Conservation (phyloP, 2,329 filamentous ascomycete species). For the Neofusicoccum parvum region DNA sequence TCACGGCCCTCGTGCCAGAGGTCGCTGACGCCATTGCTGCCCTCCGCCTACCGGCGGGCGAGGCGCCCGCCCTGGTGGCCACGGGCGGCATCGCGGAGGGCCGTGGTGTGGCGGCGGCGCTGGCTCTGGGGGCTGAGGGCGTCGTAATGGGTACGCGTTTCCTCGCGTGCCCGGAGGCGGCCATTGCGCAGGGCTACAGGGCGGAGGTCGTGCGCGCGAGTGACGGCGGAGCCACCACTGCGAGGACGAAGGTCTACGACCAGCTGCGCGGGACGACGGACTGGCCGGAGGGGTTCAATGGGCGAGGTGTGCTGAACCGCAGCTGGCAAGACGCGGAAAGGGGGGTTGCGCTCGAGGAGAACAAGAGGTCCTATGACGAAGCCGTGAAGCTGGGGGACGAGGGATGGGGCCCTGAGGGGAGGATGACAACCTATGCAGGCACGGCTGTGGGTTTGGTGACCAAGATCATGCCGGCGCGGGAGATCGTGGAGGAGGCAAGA, state of each 20-base stretch:
- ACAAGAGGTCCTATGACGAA: constrained; percentile 48
- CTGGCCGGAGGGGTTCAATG: constrained; percentile 62
- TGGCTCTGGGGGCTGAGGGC: constrained; percentile 57
- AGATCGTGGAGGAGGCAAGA: constrained; percentile 55
- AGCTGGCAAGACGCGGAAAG: constrained; percentile 48
- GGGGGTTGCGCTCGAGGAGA: constrained; percentile 47
- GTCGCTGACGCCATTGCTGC: constrained; percentile 50
- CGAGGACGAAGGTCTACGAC: constrained; percentile 56
- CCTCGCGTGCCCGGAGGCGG: constrained; percentile 55
- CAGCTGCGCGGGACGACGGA: constrained; percentile 53
- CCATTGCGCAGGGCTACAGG: constrained; percentile 50
- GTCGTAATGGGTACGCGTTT: constrained; percentile 66
- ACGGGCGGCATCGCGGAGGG: constrained; percentile 64
- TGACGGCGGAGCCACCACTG: constrained; percentile 57
- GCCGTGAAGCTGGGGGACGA: constrained; percentile 54
- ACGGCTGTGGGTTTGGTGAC: constrained; percentile 62
- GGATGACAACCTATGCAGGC: constrained; percentile 64
- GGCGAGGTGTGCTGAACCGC: constrained; percentile 59
- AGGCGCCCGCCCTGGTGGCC: constrained; percentile 50
- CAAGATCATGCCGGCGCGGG: constrained; percentile 51
- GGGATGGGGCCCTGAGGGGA: constrained; percentile 54
- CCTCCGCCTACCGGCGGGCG: constrained; percentile 22
- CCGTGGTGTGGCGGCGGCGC: constrained; percentile 57
- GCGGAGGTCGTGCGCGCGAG: constrained; percentile 48
- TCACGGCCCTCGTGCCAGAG: constrained; percentile 62